Percentiles rank a stretch among this genome's conserved stretches.
Evolutionary conservation across 345 rosid species (phyloP).

Genomic region (Salix arbutifolia): DNA sequence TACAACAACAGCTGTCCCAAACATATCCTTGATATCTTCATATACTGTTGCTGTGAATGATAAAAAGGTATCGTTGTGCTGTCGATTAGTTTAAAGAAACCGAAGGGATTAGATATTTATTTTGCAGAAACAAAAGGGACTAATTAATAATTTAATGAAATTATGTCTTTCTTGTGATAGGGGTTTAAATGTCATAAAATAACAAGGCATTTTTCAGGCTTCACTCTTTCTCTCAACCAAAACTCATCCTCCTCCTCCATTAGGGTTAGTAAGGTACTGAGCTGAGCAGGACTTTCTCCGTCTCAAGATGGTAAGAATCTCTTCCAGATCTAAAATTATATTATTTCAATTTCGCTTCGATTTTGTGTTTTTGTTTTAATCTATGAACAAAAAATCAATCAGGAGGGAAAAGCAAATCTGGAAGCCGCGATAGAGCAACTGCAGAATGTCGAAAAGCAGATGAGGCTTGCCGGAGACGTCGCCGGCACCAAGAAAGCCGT

Average conservation of each 20-base stretch:
- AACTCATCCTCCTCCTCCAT: background rate
- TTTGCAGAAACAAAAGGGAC: background rate
- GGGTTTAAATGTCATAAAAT: background rate
- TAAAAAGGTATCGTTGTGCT: too few species aligned
- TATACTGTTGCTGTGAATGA: too few species aligned
- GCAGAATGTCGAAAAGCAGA: constrained; percentile 75
- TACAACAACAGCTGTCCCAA: too few species aligned
- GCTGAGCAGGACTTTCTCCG: background rate
- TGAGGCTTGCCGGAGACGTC: constrained; percentile 75
- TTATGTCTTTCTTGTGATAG: background rate
- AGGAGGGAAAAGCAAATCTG: constrained; percentile 45
- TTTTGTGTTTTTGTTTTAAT: background rate
- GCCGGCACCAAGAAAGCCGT: constrained; percentile 72
- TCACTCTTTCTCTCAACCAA: background rate
- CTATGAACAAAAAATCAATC: background rate
- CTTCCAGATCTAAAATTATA: background rate
- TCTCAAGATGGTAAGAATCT: constrained; percentile 11
- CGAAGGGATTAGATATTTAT: background rate
- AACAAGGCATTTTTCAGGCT: background rate
- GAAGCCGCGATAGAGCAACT: constrained; percentile 66
- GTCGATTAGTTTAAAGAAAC: background rate
- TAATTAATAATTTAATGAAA: background rate
- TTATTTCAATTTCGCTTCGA: background rate
- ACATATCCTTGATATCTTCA: too few species aligned
- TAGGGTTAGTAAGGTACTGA: background rate